Evolutionary conservation across 441 rosid species (phyloP), one percentile per base, ranked within the genome.

Genomic region (Gossypium lobatum): DNA sequence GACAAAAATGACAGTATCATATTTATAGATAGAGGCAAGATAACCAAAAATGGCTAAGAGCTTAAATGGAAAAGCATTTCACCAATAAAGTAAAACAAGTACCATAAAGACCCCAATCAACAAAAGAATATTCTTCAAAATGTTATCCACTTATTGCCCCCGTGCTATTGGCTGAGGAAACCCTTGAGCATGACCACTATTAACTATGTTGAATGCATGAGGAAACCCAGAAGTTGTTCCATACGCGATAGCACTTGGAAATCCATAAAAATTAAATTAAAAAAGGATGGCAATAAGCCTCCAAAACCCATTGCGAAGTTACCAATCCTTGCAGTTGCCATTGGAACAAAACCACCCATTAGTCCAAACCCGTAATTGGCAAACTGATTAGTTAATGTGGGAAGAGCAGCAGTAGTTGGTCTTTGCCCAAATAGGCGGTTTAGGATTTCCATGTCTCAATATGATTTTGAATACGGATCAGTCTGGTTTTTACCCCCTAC

Each of bases 401-500:
- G 86, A 71, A 83, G 78, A 76, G 88, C 84, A 8, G 93, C 94
- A 0, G 95, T 92, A 60, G 89, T 92, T 0, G 94, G 95, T 71
- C 97, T 85, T 65, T 87, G 96, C 37, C 97, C 97, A 0, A 92
- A 4, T 0, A 97, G 97, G 10, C 93, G 80, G 69, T 66, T 77
- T 0, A 97, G 98, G 48, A 92, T 85, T 34, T 87, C 82, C 37
- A 88, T 61, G 42, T 88, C 92, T 0, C 92, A 89, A 72, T 86
- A 88, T 10, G 87, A 84, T 68, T 92, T 90, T 0, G 88, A 80
- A 11, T 94, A 87, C 0, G 94, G 97, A 70, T 89, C 96, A 0
- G 87, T 71, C 48, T 83, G 89, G 39, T 81, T 79, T 78, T 92
- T 91, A 16, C 97, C 97, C 98, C 80, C 98, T 83, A 8, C 98